These are phyloP conservation scores for Phlebopus sp. DNA, from an alignment of 1,284 basidiomycete species.

Conservation along the genomic window DNA sequence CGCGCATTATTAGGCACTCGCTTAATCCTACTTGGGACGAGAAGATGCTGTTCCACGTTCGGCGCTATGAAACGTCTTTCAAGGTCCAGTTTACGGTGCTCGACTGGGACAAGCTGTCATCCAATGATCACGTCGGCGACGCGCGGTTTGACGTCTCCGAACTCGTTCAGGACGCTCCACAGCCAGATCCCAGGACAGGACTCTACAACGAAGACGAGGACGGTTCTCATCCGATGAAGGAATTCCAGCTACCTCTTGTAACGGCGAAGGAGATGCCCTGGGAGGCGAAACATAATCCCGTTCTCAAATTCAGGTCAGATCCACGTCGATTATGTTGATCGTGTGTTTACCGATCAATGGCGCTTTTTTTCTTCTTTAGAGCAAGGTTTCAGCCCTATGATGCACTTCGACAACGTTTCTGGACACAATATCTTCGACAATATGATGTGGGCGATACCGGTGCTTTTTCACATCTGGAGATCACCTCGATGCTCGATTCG, in stretches of 20 bases:
- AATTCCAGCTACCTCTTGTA: constrained; percentile 57
- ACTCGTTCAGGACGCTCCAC: constrained; percentile 70
- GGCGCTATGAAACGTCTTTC: constrained; percentile 79
- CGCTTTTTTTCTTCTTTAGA: constrained; percentile 38
- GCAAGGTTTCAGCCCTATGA: constrained; percentile 96
- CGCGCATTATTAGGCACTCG: constrained; percentile 84
- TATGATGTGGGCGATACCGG: constrained; percentile 89
- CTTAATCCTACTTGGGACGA: constrained; percentile 94
- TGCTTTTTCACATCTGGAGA: constrained; percentile 80
- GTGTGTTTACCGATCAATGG: constrained; percentile 12
- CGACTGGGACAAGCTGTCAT: constrained; percentile 93
- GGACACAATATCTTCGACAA: constrained; percentile 86
- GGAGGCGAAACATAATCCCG: constrained; percentile 64
- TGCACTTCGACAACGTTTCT: constrained; percentile 87
- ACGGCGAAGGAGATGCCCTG: constrained; percentile 56
- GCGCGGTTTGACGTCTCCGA: constrained; percentile 67
- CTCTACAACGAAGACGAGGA: constrained; percentile 53
- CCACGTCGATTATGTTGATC: constrained; percentile 1
- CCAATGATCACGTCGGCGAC: constrained; percentile 86
- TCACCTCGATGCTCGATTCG: constrained; percentile 96
- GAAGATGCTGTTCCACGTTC: constrained; percentile 93
- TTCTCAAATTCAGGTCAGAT: constrained; percentile 60
- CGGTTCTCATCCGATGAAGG: constrained; percentile 57
- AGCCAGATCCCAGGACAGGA: constrained; percentile 70
- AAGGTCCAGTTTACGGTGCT: constrained; percentile 80